Conservation (phyloP, 176 grass and related monocot species). For the Tillandsia leiboldiana region DNA sequence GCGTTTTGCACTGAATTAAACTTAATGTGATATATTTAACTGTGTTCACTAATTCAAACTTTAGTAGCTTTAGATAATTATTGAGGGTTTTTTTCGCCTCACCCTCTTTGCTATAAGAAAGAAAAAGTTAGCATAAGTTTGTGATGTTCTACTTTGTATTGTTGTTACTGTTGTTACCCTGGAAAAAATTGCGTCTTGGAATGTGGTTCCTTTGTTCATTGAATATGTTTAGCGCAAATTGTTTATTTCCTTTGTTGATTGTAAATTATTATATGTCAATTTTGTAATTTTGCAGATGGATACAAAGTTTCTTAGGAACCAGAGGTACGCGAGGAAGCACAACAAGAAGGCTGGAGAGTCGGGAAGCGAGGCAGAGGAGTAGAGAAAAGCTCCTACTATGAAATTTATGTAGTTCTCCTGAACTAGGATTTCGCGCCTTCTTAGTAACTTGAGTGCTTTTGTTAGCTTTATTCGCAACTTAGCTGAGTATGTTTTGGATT, state of each 20-base stretch:
- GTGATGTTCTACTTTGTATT: neutral
- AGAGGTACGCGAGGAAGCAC: constrained; percentile 59
- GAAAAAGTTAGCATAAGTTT: too few species aligned
- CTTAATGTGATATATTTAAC: too few species aligned
- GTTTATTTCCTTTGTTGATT: neutral
- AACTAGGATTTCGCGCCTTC: neutral
- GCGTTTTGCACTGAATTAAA: too few species aligned
- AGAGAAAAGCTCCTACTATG: neutral
- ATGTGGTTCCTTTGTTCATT: neutral
- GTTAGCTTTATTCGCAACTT: neutral
- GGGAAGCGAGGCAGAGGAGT: constrained; percentile 23
- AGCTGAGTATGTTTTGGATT: neutral
- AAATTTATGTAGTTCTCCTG: neutral
- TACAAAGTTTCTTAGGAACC: constrained; percentile 60
- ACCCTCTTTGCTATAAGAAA: too few species aligned
- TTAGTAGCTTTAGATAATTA: too few species aligned
- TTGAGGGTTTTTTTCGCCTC: too few species aligned
- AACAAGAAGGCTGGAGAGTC: constrained; percentile 41
- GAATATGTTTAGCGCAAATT: neutral
- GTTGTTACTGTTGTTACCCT: neutral
- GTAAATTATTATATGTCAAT: neutral
- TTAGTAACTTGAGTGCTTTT: neutral
- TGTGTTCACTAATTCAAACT: too few species aligned
- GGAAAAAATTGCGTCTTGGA: neutral
- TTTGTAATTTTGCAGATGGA: constrained; percentile 29